phyloP scores from a whole-genome alignment of 176 grass and related monocot species.

The Carex cristatella region DNA sequence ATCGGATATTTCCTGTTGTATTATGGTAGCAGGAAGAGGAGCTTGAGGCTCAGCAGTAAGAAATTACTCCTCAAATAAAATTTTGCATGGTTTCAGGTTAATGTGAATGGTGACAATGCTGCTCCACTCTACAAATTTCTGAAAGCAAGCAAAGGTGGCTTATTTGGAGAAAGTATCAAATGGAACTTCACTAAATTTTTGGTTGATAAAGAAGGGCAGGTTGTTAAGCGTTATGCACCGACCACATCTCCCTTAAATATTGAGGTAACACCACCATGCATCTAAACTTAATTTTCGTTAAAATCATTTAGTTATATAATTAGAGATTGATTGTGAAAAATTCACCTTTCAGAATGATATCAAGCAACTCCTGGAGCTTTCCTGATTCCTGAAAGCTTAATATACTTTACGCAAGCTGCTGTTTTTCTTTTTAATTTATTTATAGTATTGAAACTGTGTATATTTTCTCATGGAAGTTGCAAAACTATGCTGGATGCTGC shows the following conservation, averaged over 20 bases:
- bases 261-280: constrained; percentile 29
- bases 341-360: constrained; percentile 47
- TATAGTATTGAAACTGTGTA: background rate
- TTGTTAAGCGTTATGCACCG: constrained; percentile 41
- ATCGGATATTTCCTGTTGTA: background rate
- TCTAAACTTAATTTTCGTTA: background rate
- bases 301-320: background rate
- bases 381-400: constrained; percentile 6
- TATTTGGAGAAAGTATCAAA: constrained; percentile 48
- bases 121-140: constrained; percentile 50
- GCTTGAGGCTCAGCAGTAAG: background rate
- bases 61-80: background rate
- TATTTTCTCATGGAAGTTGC: background rate
- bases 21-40: background rate
- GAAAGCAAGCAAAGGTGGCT: constrained; percentile 35
- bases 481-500: background rate
- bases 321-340: background rate
- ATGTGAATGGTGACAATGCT: constrained; percentile 52
- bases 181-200: constrained; percentile 66
- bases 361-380: constrained; percentile 34
- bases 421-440: background rate
- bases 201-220: constrained; percentile 50
- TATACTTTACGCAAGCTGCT: background rate
- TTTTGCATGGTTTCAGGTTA: constrained; percentile 26
- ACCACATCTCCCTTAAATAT: constrained; percentile 39